Percentiles rank a stretch among this genome's conserved stretches.
phyloP scores from a whole-genome alignment of 495 filamentous ascomycete species.

The Penicillium turbatum region DNA sequence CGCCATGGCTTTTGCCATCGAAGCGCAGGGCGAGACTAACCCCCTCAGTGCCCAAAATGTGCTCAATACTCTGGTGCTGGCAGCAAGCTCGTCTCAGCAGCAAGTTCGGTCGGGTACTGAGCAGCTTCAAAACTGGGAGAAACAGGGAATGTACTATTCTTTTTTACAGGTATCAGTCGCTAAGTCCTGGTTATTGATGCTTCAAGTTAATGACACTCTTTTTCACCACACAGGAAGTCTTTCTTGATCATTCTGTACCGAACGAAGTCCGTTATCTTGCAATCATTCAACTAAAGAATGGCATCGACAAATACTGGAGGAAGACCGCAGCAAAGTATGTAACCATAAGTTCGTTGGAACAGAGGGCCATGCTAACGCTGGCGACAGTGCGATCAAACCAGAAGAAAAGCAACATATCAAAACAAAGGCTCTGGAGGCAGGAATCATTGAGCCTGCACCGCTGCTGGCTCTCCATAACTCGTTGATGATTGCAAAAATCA shows the following conservation, averaged over 20 bases:
- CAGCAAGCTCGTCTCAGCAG: slow-evolving; percentile 66
- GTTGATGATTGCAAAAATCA: slow-evolving; percentile 79
- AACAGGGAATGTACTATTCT: slow-evolving; percentile 66
- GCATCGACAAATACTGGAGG: slow-evolving; percentile 91
- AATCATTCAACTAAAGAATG: slow-evolving; percentile 92
- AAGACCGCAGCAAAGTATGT: slow-evolving; percentile 60
- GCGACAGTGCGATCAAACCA: slow-evolving; percentile 60
- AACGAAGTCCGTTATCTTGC: slow-evolving; percentile 77
- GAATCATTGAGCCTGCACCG: slow-evolving; percentile 66
- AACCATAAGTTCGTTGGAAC: not conserved
- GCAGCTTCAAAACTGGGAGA: slow-evolving; percentile 86
- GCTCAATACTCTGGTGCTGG: slow-evolving; percentile 63
- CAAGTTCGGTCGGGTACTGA: slow-evolving; percentile 74
- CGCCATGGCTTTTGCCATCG: slow-evolving; percentile 44
- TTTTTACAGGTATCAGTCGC: slow-evolving; percentile 60
- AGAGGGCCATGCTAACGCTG: slow-evolving; percentile 17
- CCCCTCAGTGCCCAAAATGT: slow-evolving; percentile 65
- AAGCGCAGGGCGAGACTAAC: slow-evolving; percentile 57
- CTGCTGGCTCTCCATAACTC: slow-evolving; percentile 81
- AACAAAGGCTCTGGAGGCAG: slow-evolving; percentile 63
- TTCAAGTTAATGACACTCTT: slow-evolving; percentile 2
- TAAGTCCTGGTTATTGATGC: not conserved
- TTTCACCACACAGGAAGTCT: slow-evolving; percentile 55
- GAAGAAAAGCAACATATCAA: slow-evolving; percentile 74
- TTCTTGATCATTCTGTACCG: slow-evolving; percentile 70